Evolutionary conservation across 1,284 basidiomycete genomes (phyloP).

Genomic region (Pseudozyma flocculosa): DNA sequence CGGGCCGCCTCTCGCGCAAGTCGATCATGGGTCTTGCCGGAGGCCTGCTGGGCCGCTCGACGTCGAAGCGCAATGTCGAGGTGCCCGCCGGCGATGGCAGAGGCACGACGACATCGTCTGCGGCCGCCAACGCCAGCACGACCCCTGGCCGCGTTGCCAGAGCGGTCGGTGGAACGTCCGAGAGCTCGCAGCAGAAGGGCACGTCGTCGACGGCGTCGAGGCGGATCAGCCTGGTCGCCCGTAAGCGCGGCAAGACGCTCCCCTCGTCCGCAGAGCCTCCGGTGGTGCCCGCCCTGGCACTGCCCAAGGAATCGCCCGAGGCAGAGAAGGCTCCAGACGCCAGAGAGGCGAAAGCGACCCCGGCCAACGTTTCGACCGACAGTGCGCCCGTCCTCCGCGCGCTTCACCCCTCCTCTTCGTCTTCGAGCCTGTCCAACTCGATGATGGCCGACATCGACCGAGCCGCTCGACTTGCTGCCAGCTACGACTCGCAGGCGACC

Average conservation of each 20-base stretch:
- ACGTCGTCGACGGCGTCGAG: not conserved
- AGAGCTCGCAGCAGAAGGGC: not conserved
- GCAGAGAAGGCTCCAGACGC: too few species aligned
- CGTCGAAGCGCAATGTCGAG: conserved; percentile 11
- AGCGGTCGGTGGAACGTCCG: too few species aligned
- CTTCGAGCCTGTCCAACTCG: too few species aligned
- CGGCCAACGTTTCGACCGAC: too few species aligned
- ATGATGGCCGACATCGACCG: too few species aligned
- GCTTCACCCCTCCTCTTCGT: too few species aligned
- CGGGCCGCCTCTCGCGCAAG: conserved; percentile 44
- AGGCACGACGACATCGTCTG: not conserved
- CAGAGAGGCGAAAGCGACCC: too few species aligned
- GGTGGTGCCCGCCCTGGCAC: conserved; percentile 59
- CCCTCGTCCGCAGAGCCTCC: conserved; percentile 69
- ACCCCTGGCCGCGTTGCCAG: too few species aligned
- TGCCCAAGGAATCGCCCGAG: too few species aligned
- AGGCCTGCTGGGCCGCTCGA: conserved; percentile 26
- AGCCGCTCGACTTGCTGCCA: too few species aligned
- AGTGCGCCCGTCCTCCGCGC: too few species aligned
- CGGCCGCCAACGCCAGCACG: not conserved
- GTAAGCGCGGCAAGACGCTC: conserved; percentile 77
- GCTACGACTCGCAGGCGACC: too few species aligned
- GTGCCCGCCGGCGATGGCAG: conserved; percentile 2
- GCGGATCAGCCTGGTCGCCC: conserved; percentile 70
- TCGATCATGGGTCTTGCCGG: conserved; percentile 43